These are phyloP conservation scores for Entophlyctis luteolus DNA, from an alignment of 192 early-diverging fungal species.

Conservation along the genomic window DNA sequence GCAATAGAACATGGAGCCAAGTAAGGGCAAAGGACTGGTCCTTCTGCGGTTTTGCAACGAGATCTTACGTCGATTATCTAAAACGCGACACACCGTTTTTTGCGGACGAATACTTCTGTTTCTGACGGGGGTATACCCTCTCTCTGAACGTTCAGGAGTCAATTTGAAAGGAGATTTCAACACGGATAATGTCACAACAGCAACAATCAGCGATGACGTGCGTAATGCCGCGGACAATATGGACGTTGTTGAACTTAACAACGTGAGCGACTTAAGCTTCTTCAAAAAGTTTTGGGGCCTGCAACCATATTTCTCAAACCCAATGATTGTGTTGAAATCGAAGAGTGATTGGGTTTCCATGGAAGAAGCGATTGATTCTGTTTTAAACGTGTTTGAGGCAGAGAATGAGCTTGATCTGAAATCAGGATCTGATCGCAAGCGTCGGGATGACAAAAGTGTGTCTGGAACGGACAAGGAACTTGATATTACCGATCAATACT, in stretches of 20 bases:
- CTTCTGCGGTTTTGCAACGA: constrained; percentile 85
- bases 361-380: constrained; percentile 24
- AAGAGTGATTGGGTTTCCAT: constrained; percentile 20
- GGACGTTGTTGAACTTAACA: constrained; percentile 33
- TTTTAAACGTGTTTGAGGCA: constrained; percentile 10
- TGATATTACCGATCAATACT: constrained; percentile 27
- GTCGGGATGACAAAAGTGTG: constrained; percentile 22
- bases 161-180: constrained; percentile 88
- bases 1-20: constrained; percentile 61
- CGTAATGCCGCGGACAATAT: constrained; percentile 36
- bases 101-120: constrained; percentile 87
- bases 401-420: constrained; percentile 18
- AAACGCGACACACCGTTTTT: constrained; percentile 71
- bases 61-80: constrained; percentile 82
- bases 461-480: background rate
- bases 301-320: constrained; percentile 73
- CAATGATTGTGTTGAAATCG: constrained; percentile 44
- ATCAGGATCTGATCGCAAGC: constrained; percentile 18
- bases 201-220: constrained; percentile 32
- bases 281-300: constrained; percentile 78
- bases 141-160: constrained; percentile 85
- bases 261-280: constrained; percentile 33
- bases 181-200: constrained; percentile 54
- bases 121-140: constrained; percentile 76
- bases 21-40: constrained; percentile 77